Percentiles rank a stretch among this genome's conserved stretches.
phyloP scores from a whole-genome alignment of 2,329 filamentous ascomycete species.

The Ciborinia camelliae region DNA sequence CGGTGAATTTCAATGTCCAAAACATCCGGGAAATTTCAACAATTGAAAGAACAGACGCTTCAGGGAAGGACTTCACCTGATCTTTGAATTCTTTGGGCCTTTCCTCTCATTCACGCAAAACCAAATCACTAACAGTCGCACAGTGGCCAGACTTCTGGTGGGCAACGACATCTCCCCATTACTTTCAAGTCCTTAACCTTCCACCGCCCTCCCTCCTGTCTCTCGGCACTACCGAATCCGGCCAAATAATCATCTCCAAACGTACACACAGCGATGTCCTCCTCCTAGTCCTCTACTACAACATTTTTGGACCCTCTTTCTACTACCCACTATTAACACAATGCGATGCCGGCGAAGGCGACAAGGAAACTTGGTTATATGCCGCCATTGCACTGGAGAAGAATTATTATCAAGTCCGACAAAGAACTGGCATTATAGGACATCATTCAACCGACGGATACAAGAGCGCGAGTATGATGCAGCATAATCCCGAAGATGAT shows the following conservation, averaged over 20 bases:
- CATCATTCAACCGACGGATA: background rate
- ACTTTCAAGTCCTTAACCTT: conserved; percentile 39
- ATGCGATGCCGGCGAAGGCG: conserved; percentile 44
- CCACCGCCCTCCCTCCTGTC: conserved; percentile 23
- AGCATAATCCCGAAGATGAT: conserved; percentile 12
- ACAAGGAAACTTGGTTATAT: conserved; percentile 50
- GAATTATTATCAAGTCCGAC: conserved; percentile 42
- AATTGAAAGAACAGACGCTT: too few relatives aligned
- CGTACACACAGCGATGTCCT: conserved; percentile 42
- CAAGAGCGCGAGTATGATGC: conserved; percentile 8
- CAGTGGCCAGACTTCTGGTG: conserved; percentile 48
- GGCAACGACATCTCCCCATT: conserved; percentile 40
- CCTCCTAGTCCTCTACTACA: conserved; percentile 49
- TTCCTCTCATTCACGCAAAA: background rate
- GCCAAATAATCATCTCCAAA: conserved; percentile 46
- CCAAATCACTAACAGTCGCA: background rate
- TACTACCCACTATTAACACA: conserved; percentile 47
- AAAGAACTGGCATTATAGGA: conserved; percentile 4
- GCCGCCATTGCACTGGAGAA: conserved; percentile 42
- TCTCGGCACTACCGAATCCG: conserved; percentile 43
- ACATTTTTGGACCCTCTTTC: conserved; percentile 44
- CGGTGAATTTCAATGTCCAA: too few relatives aligned
- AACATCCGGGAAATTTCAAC: background rate
- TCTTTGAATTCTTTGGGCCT: too few relatives aligned
- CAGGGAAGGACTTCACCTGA: too few relatives aligned